phyloP scores from a whole-genome alignment of 345 rosid species.

The Acer yangbiense region DNA sequence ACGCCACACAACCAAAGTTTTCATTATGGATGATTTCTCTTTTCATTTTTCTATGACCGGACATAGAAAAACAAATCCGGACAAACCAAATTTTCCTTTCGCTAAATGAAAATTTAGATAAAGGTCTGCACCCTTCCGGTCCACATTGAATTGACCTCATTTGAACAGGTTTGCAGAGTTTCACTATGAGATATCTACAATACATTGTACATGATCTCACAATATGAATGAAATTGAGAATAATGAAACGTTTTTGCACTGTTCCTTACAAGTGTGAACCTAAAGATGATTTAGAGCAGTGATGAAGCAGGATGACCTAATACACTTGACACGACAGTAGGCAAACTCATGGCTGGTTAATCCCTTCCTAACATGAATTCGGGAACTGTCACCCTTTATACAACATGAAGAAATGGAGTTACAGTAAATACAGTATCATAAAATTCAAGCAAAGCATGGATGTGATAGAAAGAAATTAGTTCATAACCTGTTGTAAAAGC shows the following conservation, averaged over 20 bases:
- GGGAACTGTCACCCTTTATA: not conserved
- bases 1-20: not conserved
- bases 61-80: not conserved
- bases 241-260: not conserved
- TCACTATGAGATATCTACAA: too few relatives aligned
- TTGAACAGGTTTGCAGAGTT: not conserved
- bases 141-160: not conserved
- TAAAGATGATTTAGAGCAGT: not conserved
- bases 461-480: not conserved
- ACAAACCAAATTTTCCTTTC: not conserved
- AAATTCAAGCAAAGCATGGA: conserved; percentile 2
- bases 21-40: not conserved
- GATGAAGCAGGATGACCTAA: not conserved
- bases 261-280: not conserved
- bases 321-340: not conserved
- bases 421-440: not conserved
- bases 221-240: not conserved
- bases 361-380: not conserved
- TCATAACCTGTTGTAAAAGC: conserved; percentile 81
- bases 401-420: not conserved
- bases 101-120: not conserved
- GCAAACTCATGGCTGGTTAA: not conserved
- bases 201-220: not conserved
- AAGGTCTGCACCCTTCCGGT: not conserved
- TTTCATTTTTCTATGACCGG: not conserved